Evolutionary conservation across 2,329 filamentous ascomycete species (phyloP).

Genomic region (Blastomyces emzantsi): DNA sequence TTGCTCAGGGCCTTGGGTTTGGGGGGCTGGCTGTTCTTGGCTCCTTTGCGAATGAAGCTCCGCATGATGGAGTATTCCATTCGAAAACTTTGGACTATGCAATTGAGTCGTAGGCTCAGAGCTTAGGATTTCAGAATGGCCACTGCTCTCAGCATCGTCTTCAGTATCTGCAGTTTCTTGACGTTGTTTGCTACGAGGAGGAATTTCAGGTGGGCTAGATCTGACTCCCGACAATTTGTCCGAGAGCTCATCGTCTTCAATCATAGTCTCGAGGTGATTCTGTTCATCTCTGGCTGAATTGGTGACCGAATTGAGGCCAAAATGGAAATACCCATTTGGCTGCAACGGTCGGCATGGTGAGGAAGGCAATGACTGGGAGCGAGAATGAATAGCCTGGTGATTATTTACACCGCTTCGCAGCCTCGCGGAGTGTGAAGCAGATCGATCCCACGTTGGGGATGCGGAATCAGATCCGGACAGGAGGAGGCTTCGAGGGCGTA

Average conservation of each 20-base stretch:
- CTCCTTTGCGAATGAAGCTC: background rate
- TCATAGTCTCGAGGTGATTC: slow-evolving; percentile 31
- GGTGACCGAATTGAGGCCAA: slow-evolving; percentile 20
- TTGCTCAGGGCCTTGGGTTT: background rate
- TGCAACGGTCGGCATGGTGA: background rate
- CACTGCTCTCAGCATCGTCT: background rate
- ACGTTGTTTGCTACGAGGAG: slow-evolving; percentile 7
- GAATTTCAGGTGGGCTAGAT: slow-evolving; percentile 10
- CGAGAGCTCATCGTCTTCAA: slow-evolving; percentile 27
- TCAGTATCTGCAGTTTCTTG: background rate
- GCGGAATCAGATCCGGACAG: slow-evolving; percentile 24
- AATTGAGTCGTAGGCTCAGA: background rate
- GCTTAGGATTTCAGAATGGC: background rate
- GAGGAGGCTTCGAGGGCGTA: slow-evolving; percentile 36
- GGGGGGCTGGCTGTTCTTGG: background rate
- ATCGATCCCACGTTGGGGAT: slow-evolving; percentile 22
- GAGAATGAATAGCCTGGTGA: slow-evolving; percentile 10
- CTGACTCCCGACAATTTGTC: slow-evolving; percentile 3
- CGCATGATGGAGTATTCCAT: background rate
- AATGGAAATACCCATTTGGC: background rate
- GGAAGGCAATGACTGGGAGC: slow-evolving; percentile 13
- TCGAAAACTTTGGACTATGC: background rate
- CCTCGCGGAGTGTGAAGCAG: slow-evolving; percentile 21
- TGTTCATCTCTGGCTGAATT: slow-evolving; percentile 21
- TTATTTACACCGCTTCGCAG: background rate